Base-by-base conservation (phyloP, 2,329 filamentous ascomycete species). In the Clarireedia sp. region DNA sequence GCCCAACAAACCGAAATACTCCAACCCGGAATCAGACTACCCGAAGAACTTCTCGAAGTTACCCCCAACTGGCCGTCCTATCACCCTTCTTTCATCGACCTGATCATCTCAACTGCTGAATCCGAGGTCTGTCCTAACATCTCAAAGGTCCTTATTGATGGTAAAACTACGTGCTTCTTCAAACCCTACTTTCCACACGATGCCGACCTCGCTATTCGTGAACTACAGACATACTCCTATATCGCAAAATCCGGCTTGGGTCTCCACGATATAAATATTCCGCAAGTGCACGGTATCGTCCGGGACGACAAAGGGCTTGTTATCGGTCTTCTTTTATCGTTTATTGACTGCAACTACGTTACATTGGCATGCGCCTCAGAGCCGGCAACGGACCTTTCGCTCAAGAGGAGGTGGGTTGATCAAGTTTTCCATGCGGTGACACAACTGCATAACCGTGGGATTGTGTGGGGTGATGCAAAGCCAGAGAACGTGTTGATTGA, bases 401-500 rank as follows among this genome's bases (percentile, higher is more conserved):
- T 41, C 16, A 61, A 57, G 52, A 56, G 48, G 29, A 62, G 60
- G 38, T 66, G 63, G 63, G 54, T 56, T n/a, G 46, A 56, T 46
- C 62, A 63, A 55, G 48, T 65, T 36, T 56, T 40, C 17, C 40
- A 41, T 12, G 59, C 49, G 5, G 26, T 64, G 19, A 47, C 21
- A 33, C 29, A 47, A 21, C 45, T 65, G 44, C 61, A 64, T 41
- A 33, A 54, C 21, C 21, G 19, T 52, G 57, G 54, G 23, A 54
- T 65, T 40, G 44, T 64, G 19, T 66, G 63, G 62, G 59, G 63
- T 10, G 62, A 65, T 60, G 60, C 48, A 10, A 63, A 64, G 43
- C 40, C 61, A 29, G 61, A 54, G 5, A 64, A 64, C 54, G 41
- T 64, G n/a, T 33, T 66, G 23, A 59, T 66, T 45, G 29, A 48